Conservation (phyloP, 345 rosid genomes). For the Aquilaria sinensis region DNA sequence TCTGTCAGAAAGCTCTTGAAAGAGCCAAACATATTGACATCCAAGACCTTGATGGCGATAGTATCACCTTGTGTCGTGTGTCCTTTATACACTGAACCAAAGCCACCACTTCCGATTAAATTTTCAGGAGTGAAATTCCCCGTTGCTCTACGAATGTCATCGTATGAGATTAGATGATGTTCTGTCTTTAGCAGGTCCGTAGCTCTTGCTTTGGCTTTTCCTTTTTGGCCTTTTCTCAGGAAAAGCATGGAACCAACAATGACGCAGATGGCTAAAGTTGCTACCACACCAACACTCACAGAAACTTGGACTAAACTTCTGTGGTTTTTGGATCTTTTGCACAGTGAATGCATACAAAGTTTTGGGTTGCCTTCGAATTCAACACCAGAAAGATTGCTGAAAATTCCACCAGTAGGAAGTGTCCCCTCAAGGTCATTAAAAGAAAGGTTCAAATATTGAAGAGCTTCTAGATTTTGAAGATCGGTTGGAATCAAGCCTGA, state of each 20-base stretch:
- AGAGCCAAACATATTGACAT: slow-evolving; percentile 25
- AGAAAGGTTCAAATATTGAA: slow-evolving; percentile 40
- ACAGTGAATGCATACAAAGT: slow-evolving; percentile 21
- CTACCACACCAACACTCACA: slow-evolving; percentile 13
- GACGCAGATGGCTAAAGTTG: slow-evolving; percentile 13
- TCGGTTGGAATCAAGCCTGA: slow-evolving; percentile 40
- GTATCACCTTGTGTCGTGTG: slow-evolving; percentile 7
- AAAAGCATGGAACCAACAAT: slow-evolving; percentile 11
- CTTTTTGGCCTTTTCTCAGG: slow-evolving; percentile 15
- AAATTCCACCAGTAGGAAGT: slow-evolving; percentile 27
- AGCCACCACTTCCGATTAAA: slow-evolving; percentile 43
- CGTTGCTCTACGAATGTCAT: slow-evolving; percentile 39
- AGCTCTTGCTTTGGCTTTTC: not conserved
- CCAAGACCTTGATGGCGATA: slow-evolving; percentile 40
- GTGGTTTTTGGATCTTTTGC: slow-evolving; percentile 9
- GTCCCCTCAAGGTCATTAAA: slow-evolving; percentile 40
- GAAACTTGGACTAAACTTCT: slow-evolving; percentile 8
- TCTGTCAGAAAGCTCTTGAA: slow-evolving; percentile 40
- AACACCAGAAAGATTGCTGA: slow-evolving; percentile 22
- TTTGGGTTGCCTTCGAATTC: slow-evolving; percentile 26
- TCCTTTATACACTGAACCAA: slow-evolving; percentile 33
- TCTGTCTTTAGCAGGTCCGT: slow-evolving; percentile 15
- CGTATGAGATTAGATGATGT: slow-evolving; percentile 34
- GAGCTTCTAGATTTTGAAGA: slow-evolving; percentile 25
- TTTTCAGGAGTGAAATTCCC: slow-evolving; percentile 24